phyloP scores from a whole-genome alignment of 2,329 filamentous ascomycete species.

The Colletotrichum theobromicola region DNA sequence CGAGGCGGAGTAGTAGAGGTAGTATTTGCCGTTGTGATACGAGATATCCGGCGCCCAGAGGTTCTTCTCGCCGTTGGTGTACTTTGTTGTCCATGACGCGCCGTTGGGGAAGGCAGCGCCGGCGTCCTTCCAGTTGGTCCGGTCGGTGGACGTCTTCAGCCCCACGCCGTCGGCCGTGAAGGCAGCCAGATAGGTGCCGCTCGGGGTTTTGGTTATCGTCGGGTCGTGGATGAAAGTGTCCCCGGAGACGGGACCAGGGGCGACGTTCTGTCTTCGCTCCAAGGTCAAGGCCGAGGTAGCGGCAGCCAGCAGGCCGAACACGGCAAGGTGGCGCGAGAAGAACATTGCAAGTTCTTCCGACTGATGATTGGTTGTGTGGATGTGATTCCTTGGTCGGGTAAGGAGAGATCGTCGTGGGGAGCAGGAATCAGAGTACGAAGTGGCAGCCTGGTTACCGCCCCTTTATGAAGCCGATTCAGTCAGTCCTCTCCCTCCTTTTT shows the following conservation, averaged over 20 bases:
- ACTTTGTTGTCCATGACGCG: slow-evolving; percentile 34
- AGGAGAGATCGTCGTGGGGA: neutral
- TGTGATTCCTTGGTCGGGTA: neutral
- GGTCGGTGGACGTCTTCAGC: slow-evolving; percentile 37
- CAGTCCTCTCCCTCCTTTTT: neutral
- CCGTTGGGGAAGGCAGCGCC: slow-evolving; percentile 34
- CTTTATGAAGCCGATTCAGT: neutral
- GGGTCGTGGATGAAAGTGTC: slow-evolving; percentile 32
- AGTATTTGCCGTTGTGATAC: slow-evolving; percentile 34
- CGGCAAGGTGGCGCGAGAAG: neutral
- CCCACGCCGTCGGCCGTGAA: slow-evolving; percentile 29
- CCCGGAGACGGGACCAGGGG: slow-evolving; percentile 30
- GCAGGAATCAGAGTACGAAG: rapidly evolving
- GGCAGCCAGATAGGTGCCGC: slow-evolving; percentile 31
- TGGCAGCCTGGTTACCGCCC: neutral
- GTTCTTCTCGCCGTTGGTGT: slow-evolving; percentile 32
- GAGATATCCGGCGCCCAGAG: slow-evolving; percentile 61
- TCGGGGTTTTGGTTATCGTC: slow-evolving; percentile 30
- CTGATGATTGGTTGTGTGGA: neutral
- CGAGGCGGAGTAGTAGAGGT: slow-evolving; percentile 37
- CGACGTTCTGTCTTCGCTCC: neutral
- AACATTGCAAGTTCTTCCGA: neutral
- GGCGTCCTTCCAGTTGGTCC: slow-evolving; percentile 32
- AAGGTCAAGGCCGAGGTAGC: neutral
- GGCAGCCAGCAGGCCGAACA: neutral